Percentiles rank a stretch among this genome's conserved stretches.
These are phyloP conservation scores for Calamus simplicifolius DNA, from an alignment of 176 grass and related monocot genomes.

Conservation along the genomic window DNA sequence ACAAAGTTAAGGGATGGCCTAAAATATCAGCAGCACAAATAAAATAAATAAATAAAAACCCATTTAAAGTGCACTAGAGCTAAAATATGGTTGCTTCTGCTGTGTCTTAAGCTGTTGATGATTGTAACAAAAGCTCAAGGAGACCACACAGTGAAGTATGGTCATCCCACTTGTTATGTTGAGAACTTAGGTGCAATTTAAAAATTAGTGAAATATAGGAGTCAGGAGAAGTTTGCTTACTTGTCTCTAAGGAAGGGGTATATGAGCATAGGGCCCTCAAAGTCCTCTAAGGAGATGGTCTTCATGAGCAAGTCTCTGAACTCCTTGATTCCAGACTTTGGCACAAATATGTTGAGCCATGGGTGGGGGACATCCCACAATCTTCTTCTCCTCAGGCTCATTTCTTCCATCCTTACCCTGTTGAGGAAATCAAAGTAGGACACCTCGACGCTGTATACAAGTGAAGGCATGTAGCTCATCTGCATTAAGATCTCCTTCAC, in stretches of 20 bases:
- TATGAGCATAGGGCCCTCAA: constrained; percentile 83
- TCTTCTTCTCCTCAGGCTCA: constrained; percentile 57
- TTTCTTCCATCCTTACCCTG: constrained; percentile 90
- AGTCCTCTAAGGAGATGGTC: constrained; percentile 51
- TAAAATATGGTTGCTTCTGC: too few relatives aligned
- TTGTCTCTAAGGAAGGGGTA: constrained; percentile 86
- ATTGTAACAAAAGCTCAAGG: too few relatives aligned
- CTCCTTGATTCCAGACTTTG: constrained; percentile 57
- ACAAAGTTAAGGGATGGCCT: too few relatives aligned
- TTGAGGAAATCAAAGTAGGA: constrained; percentile 97
- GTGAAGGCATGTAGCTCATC: constrained; percentile 67
- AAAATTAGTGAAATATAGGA: too few relatives aligned
- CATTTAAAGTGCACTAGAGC: too few relatives aligned
- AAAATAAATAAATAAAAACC: too few relatives aligned
- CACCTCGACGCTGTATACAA: constrained; percentile 70
- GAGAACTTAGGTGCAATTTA: too few relatives aligned
- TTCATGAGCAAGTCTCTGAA: constrained; percentile 67
- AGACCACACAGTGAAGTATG: too few relatives aligned
- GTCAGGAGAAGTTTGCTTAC: constrained; percentile 39
- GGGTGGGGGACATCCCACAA: constrained; percentile 93
- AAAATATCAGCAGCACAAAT: too few relatives aligned
- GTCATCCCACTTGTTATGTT: too few relatives aligned
- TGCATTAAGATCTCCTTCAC: constrained; percentile 45
- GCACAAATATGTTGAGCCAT: constrained; percentile 99
- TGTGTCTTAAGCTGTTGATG: too few relatives aligned